Evolutionary conservation across 768 basidiomycete genomes (phyloP), one percentile per base, ranked within the genome.

Genomic region (Tulasnella sp.): DNA sequence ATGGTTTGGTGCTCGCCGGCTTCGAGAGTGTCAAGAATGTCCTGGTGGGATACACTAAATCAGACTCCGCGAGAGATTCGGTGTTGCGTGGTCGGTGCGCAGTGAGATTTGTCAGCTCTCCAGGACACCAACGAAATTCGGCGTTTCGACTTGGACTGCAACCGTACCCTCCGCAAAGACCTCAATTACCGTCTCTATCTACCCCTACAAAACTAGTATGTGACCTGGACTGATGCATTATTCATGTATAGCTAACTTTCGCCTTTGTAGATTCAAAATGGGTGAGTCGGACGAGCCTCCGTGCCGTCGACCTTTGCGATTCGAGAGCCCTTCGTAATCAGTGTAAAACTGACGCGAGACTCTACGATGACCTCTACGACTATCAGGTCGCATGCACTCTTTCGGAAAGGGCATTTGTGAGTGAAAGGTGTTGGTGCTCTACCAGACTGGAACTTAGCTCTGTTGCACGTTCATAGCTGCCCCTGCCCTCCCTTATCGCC

Each of bases 341-440:
- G 45, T 73, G 38, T 19, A 42, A 14, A 67, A 52, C 49, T 73
- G 72, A 73, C 72, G 72, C 72, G 72, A 73, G 38, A 73, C 72
- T 73, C 72, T 73, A 54, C 72, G 72, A 73, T 73, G 72, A 49
- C n/a, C 19, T 49, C n/a, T n/a, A 6, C 49, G 49, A 73, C 72
- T 73, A 34, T 49, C 45, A 73, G 93, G 92, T 93, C 94, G 96
- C 83, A 96, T 97, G 94, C 97, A 99, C 90, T 96, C 96, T 90
- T 95, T 96, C 86, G 95, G 95, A 86, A 99, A 99, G 94, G 97
- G 96, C 89, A 97, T 99, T 88, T 93, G 93, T 94, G 85, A 81
- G 92, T 90, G 76, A 0, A 34, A 25, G 15, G 72, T 36, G 31
- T 49, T 52, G 42, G 42, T 54, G 12, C 3, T n/a, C 8, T 25